These are phyloP conservation scores for Scortechinia acanthostroma DNA, from an alignment of 2,329 filamentous ascomycete species.

Conservation along the genomic window DNA sequence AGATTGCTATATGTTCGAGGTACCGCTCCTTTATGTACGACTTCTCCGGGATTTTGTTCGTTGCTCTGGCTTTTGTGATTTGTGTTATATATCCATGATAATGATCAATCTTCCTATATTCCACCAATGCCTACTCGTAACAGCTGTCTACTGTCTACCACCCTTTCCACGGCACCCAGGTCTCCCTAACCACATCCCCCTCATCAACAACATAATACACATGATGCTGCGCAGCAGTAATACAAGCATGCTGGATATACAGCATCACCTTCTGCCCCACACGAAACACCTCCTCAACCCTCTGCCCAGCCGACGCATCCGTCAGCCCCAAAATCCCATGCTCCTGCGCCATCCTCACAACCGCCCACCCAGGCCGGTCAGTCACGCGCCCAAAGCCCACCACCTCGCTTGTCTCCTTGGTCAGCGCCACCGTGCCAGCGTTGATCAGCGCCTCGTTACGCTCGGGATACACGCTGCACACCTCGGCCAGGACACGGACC, in stretches of 20 bases:
- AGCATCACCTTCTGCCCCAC: conserved; percentile 21
- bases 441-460: conserved; percentile 27
- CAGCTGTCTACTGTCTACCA: conserved; percentile 10
- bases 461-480: conserved; percentile 26
- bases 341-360: conserved; percentile 25
- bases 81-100: no score
- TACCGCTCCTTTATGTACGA: no score
- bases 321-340: conserved; percentile 21
- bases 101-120: background rate
- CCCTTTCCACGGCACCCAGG: conserved; percentile 28
- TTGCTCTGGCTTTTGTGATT: no score
- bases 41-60: no score
- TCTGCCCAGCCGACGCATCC: conserved; percentile 5
- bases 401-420: conserved; percentile 19
- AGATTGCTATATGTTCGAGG: no score
- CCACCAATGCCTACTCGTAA: no score
- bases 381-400: conserved; percentile 19
- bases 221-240: conserved; percentile 23
- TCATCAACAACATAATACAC: conserved; percentile 25
- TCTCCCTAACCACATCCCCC: conserved; percentile 18
- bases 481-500: conserved; percentile 18
- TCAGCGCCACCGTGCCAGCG: conserved; percentile 22
- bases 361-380: conserved; percentile 16
- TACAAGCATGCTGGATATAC: conserved; percentile 23
- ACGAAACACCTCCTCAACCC: conserved; percentile 15